Percentiles rank a stretch among this genome's conserved stretches.
Conservation (phyloP, 2,329 filamentous ascomycete species). For the Calcarisporium arbuscula region DNA sequence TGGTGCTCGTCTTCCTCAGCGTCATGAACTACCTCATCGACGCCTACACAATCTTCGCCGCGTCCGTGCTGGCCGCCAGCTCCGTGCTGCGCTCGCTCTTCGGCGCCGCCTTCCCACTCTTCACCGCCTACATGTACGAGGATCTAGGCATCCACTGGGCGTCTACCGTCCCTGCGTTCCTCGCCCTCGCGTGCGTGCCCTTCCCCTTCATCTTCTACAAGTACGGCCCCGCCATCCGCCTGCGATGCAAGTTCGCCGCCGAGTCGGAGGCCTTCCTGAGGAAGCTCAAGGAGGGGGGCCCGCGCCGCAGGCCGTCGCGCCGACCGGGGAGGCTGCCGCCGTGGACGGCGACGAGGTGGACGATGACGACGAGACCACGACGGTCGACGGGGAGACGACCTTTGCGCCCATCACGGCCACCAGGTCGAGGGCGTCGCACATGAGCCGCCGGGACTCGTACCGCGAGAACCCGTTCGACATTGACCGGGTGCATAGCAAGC, state of each 20-base stretch:
- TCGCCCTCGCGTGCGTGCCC: constrained; percentile 54
- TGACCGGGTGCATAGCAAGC: no score
- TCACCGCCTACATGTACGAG: constrained; percentile 48
- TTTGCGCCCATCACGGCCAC: no score
- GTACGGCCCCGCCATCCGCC: constrained; percentile 46
- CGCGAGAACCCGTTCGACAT: no score
- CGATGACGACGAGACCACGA: no score
- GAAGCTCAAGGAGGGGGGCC: no score
- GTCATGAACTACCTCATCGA: constrained; percentile 59
- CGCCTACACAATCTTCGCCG: constrained; percentile 63
- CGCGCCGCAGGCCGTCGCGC: no score
- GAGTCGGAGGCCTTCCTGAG: no score
- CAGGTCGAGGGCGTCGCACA: no score
- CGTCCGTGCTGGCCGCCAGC: constrained; percentile 63
- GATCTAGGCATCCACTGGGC: constrained; percentile 66
- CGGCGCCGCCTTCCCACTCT: constrained; percentile 62
- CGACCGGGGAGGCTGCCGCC: no score
- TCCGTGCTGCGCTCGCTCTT: constrained; percentile 61
- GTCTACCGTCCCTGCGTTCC: constrained; percentile 60
- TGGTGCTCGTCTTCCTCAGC: constrained; percentile 54
- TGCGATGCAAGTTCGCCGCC: constrained; percentile 48
- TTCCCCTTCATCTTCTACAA: constrained; percentile 56
- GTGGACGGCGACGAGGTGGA: no score
- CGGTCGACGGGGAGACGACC: no score
- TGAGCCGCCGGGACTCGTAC: no score